phyloP scores from a whole-genome alignment of 495 filamentous ascomycete species.

The Daldinia concentrica region DNA sequence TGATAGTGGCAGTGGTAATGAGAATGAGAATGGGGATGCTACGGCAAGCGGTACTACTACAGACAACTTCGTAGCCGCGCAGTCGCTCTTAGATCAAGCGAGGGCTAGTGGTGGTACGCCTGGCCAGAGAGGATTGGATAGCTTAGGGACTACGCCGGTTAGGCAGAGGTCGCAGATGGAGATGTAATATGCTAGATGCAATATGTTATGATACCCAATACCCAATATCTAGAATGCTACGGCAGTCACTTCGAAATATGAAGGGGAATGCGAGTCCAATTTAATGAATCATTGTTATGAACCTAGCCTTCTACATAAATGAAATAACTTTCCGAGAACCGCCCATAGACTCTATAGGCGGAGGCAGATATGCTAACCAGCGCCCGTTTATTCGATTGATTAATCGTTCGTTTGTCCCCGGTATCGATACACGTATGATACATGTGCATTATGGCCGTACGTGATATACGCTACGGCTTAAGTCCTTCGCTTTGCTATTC shows the following conservation, averaged over 20 bases:
- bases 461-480: conserved; percentile 4
- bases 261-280: conserved; percentile 3
- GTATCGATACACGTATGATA: conserved; percentile 45
- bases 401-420: conserved; percentile 14
- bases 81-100: conserved; percentile 42
- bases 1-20: conserved; percentile 12
- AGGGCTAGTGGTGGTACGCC: conserved; percentile 47
- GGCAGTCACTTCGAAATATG: not conserved
- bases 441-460: conserved; percentile 24
- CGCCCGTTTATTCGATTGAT: conserved; percentile 20
- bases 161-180: conserved; percentile 42
- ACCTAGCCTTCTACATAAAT: conserved; percentile 34
- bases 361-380: conserved; percentile 37
- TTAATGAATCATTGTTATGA: conserved; percentile 11
- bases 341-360: not conserved
- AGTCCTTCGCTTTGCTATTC: not conserved
- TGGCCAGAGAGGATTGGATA: conserved; percentile 65
- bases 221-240: not conserved
- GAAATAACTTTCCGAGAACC: conserved; percentile 28
- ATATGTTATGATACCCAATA: conserved; percentile 5
- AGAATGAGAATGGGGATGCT: conserved; percentile 47
- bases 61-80: conserved; percentile 41
- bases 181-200: not conserved
- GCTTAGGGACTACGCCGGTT: conserved; percentile 69
- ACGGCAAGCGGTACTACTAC: conserved; percentile 48